Conservation (phyloP, 2,329 filamentous ascomycete species). For the Elsinoe australis region DNA sequence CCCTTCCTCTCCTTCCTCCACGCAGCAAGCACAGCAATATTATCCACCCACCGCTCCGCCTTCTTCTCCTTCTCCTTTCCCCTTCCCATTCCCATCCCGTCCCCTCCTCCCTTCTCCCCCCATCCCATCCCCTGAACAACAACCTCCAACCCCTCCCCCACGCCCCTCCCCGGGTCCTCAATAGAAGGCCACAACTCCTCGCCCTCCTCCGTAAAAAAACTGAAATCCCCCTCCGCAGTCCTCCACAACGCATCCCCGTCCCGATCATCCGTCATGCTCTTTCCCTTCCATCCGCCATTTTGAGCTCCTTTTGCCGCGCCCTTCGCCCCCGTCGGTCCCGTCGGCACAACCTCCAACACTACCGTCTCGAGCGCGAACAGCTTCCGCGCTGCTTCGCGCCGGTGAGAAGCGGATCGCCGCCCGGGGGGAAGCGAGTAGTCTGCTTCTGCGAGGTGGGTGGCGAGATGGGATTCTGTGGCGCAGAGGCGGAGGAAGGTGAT, state of each 20-base stretch:
- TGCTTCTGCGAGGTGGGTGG: slow-evolving; percentile 45
- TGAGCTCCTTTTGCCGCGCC: slow-evolving; percentile 22
- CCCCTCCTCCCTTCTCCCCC: slow-evolving; percentile 20
- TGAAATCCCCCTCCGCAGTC: slow-evolving; percentile 53
- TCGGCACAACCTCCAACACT: slow-evolving; percentile 47
- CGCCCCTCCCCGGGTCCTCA: slow-evolving; percentile 37
- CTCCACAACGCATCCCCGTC: slow-evolving; percentile 55
- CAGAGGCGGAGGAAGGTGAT: slow-evolving; percentile 50
- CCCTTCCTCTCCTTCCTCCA: slow-evolving; percentile 48
- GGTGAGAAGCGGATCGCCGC: slow-evolving; percentile 36
- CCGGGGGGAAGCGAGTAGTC: slow-evolving; percentile 55
- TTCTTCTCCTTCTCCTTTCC: too few species aligned
- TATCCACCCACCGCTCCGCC: slow-evolving; percentile 36
- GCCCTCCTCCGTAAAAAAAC: slow-evolving; percentile 48
- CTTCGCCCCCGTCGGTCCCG: slow-evolving; percentile 18
- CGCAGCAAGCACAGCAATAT: slow-evolving; percentile 46
- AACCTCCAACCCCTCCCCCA: slow-evolving; percentile 38
- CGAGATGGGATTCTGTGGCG: slow-evolving; percentile 48
- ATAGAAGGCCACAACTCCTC: slow-evolving; percentile 35
- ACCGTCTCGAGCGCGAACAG: slow-evolving; percentile 51
- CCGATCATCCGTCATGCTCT: slow-evolving; percentile 43
- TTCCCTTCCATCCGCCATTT: slow-evolving; percentile 39
- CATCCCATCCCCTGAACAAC: slow-evolving; percentile 28
- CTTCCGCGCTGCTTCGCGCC: slow-evolving; percentile 40
- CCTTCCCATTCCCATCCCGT: too few species aligned